Conservation (phyloP, 441 rosid genomes). For the Populus hybrid region DNA sequence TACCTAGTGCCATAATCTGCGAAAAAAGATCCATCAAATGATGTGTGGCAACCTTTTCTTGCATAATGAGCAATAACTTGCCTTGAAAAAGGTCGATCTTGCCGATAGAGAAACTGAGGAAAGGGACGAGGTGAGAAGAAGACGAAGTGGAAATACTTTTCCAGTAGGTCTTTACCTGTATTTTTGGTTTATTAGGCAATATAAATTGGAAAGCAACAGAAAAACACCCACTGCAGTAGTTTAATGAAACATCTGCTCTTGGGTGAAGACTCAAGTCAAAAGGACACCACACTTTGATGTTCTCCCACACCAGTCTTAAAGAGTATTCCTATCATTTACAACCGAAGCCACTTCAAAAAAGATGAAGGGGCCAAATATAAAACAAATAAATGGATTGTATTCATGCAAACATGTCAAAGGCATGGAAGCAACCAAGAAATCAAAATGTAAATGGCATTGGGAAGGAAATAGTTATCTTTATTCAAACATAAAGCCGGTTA, state of each 20-base stretch:
- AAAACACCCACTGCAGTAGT: neutral
- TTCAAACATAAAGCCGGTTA: neutral
- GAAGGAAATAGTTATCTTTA: neutral
- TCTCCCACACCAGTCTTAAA: too few relatives aligned
- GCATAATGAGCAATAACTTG: too few relatives aligned
- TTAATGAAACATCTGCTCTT: neutral
- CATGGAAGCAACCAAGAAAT: neutral
- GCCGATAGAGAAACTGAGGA: too few relatives aligned
- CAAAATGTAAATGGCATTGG: neutral
- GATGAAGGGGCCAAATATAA: neutral
- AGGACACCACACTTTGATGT: too few relatives aligned
- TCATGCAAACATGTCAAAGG: neutral
- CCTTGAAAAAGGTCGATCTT: too few relatives aligned
- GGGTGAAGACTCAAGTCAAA: too few relatives aligned
- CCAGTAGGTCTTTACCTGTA: too few relatives aligned
- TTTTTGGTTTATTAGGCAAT: neutral
- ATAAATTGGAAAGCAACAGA: neutral
- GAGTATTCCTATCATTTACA: neutral
- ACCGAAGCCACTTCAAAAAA: neutral
- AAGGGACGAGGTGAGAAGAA: too few relatives aligned
- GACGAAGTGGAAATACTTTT: neutral
- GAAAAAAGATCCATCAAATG: too few relatives aligned
- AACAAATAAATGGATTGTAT: neutral
- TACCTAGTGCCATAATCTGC: too few relatives aligned
- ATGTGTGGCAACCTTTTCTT: too few relatives aligned